phyloP scores from a whole-genome alignment of 768 basidiomycete species.

The Kwoniella dejecticola region DNA sequence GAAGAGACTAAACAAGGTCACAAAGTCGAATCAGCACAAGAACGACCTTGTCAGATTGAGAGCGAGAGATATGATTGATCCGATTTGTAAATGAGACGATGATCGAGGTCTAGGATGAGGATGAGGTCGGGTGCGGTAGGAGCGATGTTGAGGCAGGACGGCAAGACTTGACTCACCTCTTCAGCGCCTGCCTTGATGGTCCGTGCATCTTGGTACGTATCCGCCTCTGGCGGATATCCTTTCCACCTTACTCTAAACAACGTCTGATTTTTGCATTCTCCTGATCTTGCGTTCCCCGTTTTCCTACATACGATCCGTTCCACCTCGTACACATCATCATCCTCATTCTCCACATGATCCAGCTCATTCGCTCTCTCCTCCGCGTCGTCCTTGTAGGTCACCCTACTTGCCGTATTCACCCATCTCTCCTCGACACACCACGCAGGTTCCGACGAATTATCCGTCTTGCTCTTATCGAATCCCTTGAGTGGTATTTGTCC shows the following conservation, averaged over 20 bases:
- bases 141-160: too few species aligned
- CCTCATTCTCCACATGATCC: slow-evolving; percentile 12
- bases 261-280: slow-evolving; percentile 18
- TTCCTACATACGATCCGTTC: slow-evolving; percentile 31
- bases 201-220: slow-evolving; percentile 35
- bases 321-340: slow-evolving; percentile 34
- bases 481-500: slow-evolving; percentile 56
- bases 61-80: too few species aligned
- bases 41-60: too few species aligned
- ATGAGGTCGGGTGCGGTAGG: too few species aligned
- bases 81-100: too few species aligned
- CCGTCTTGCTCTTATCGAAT: slow-evolving; percentile 6
- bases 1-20: slow-evolving; percentile 17
- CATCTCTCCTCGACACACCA: slow-evolving; percentile 34
- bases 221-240: slow-evolving; percentile 39
- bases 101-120: too few species aligned
- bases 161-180: too few species aligned
- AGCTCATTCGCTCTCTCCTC: slow-evolving; percentile 7
- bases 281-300: slow-evolving; percentile 17
- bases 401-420: not conserved
- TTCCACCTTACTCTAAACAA: slow-evolving; percentile 41
- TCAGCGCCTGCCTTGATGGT: slow-evolving; percentile 21
- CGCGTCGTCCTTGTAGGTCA: slow-evolving; percentile 16
- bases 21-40: too few species aligned
- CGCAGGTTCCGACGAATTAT: slow-evolving; percentile 16